These are phyloP conservation scores for Monosporascus sp. DNA, from an alignment of 2,329 filamentous ascomycete species.

Conservation along the genomic window DNA sequence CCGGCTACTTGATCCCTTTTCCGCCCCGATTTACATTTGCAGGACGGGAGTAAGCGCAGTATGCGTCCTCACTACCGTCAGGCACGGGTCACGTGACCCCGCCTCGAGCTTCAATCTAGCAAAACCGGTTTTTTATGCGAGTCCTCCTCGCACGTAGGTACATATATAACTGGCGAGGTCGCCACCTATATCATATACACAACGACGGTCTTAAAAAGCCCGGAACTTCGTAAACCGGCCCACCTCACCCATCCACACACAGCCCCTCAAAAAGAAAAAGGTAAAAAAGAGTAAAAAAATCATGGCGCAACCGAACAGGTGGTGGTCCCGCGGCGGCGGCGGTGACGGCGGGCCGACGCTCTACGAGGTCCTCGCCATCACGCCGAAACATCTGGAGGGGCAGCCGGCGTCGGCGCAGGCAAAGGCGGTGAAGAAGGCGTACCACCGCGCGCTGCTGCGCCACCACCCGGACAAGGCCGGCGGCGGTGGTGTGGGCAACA, in stretches of 20 bases:
- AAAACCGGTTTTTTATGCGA: neutral
- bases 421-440: constrained; percentile 51
- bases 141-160: neutral
- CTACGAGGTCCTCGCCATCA: constrained; percentile 57
- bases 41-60: too few relatives aligned
- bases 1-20: too few relatives aligned
- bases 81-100: constrained; percentile 20
- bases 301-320: neutral
- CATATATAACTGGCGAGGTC: constrained; percentile 16
- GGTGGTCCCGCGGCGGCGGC: constrained; percentile 10
- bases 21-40: too few relatives aligned
- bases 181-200: neutral
- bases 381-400: constrained; percentile 40
- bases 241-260: neutral
- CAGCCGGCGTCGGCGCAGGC: constrained; percentile 38
- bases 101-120: constrained; percentile 9
- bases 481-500: constrained; percentile 6
- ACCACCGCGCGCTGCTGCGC: constrained; percentile 58
- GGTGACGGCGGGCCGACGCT: constrained; percentile 39
- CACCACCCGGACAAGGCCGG: constrained; percentile 59
- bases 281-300: neutral
- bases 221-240: constrained; percentile 10
- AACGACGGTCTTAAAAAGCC: constrained; percentile 4
- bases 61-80: neutral
- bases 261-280: neutral